phyloP scores from a whole-genome alignment of 2,329 filamentous ascomycete species.

The Aspergillus pseudoterreus region DNA sequence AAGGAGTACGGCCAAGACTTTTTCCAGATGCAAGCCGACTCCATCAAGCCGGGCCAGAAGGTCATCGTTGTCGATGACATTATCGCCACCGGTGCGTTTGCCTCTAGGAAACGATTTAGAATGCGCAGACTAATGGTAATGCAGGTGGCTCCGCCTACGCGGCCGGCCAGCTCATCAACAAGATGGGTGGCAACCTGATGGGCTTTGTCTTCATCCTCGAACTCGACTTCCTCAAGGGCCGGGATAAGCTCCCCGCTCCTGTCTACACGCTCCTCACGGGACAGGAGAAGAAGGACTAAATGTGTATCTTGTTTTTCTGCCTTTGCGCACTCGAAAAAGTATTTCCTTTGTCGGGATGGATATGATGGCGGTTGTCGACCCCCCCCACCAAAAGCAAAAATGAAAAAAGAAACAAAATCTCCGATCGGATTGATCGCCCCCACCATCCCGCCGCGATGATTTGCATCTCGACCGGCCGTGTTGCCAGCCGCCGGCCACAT shows the following conservation, averaged over 20 bases:
- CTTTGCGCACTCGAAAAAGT: not conserved
- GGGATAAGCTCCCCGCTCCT: slow-evolving; percentile 80
- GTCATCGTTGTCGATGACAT: slow-evolving; percentile 96
- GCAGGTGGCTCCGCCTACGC: slow-evolving; percentile 86
- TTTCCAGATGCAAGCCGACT: slow-evolving; percentile 92
- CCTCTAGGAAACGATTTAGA: not conserved
- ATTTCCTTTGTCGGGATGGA: not conserved
- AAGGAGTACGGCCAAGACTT: slow-evolving; percentile 96
- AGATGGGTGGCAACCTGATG: slow-evolving; percentile 79
- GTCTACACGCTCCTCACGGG: slow-evolving; percentile 77
- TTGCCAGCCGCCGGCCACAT: not conserved
- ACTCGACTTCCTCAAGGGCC: slow-evolving; percentile 86
- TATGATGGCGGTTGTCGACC: not conserved
- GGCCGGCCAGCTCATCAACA: slow-evolving; percentile 78
- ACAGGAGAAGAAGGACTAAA: slow-evolving; percentile 41
- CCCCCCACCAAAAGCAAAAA: not conserved
- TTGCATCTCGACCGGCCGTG: not conserved
- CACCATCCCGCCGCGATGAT: not conserved
- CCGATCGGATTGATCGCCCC: not conserved
- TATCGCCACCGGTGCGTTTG: slow-evolving; percentile 82
- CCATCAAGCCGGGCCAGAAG: slow-evolving; percentile 79
- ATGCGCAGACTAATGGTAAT: no score
- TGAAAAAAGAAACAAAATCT: not conserved
- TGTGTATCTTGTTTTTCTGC: not conserved
- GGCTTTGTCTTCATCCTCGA: slow-evolving; percentile 96